Conservation (phyloP, 2,329 filamentous ascomycete genomes). For the Fusarium pseudograminearum region DNA sequence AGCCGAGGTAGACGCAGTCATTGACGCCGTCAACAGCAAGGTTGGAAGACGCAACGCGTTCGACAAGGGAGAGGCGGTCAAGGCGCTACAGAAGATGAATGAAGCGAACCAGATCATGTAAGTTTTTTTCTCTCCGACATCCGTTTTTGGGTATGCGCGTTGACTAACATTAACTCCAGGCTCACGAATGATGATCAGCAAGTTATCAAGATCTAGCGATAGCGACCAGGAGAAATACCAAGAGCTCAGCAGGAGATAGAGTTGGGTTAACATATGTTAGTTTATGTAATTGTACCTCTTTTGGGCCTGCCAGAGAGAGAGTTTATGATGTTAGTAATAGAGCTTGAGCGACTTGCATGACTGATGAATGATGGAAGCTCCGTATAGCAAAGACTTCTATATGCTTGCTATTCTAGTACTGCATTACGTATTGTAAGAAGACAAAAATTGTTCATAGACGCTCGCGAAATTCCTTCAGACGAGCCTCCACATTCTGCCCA, state of each 20-base stretch:
- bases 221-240: neutral
- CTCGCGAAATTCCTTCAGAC: slow-evolving; percentile 64
- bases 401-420: slow-evolving; percentile 23
- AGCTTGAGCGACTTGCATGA: slow-evolving; percentile 11
- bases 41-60: slow-evolving; percentile 72
- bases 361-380: slow-evolving; percentile 21
- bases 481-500: slow-evolving; percentile 63
- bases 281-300: slow-evolving; percentile 10
- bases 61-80: slow-evolving; percentile 76
- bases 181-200: slow-evolving; percentile 70
- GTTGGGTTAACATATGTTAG: neutral
- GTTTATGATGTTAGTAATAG: slow-evolving; percentile 14
- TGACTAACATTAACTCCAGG: slow-evolving; percentile 54
- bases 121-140: slow-evolving; percentile 55
- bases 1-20: slow-evolving; percentile 78
- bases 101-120: slow-evolving; percentile 92
- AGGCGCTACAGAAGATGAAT: slow-evolving; percentile 83
- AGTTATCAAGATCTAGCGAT: slow-evolving; percentile 74
- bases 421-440: slow-evolving; percentile 10
- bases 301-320: slow-evolving; percentile 6
- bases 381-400: slow-evolving; percentile 25
- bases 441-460: slow-evolving; percentile 49
- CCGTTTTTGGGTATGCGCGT: neutral
- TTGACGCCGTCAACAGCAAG: slow-evolving; percentile 82
- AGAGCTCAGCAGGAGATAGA: slow-evolving; percentile 21